These are phyloP conservation scores for Ceratobasidium sp. DNA, from an alignment of 1,284 basidiomycete species.

Conservation along the genomic window DNA sequence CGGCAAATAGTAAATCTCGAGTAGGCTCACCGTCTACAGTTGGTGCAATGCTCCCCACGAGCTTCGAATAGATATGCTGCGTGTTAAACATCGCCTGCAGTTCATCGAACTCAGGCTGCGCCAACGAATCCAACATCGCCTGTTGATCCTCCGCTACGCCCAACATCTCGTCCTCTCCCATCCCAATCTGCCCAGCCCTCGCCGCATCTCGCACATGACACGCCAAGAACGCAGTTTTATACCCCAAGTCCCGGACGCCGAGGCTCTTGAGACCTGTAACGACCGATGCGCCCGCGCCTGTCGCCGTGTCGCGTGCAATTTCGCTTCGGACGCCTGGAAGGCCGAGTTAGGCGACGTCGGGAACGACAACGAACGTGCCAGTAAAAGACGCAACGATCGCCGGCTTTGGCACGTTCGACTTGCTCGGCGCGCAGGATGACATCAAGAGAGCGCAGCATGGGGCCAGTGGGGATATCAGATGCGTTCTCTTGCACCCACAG, in stretches of 20 bases:
- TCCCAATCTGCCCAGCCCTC: constrained; percentile 69
- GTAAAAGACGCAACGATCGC: constrained; percentile 99
- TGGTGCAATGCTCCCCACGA: constrained; percentile 96
- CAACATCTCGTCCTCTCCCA: constrained; percentile 37
- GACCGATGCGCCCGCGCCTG: constrained; percentile 76
- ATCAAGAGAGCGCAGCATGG: constrained; percentile 97
- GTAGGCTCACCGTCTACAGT: constrained; percentile 83
- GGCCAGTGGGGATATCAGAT: constrained; percentile 98
- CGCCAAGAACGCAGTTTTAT: constrained; percentile 98
- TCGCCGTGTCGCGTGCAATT: constrained; percentile 88
- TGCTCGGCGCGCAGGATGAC: constrained; percentile 96
- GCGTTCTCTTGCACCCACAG: constrained; percentile 99
- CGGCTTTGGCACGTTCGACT: constrained; percentile 97
- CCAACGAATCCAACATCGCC: constrained; percentile 88
- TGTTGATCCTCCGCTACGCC: constrained; percentile 67
- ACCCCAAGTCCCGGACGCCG: constrained; percentile 95
- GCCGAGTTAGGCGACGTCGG: constrained; percentile 96
- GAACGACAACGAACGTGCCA: constrained; percentile 98
- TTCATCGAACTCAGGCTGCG: constrained; percentile 95
- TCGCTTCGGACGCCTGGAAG: constrained; percentile 95
- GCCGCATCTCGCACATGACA: constrained; percentile 96
- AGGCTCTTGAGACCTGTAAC: constrained; percentile 96
- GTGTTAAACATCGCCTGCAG: constrained; percentile 93
- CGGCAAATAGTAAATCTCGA: background rate
- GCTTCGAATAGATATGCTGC: constrained; percentile 93